These are phyloP conservation scores for Mantamonas sphyraenae DNA, from an alignment of 78 protist genomes.

Conservation along the genomic window DNA sequence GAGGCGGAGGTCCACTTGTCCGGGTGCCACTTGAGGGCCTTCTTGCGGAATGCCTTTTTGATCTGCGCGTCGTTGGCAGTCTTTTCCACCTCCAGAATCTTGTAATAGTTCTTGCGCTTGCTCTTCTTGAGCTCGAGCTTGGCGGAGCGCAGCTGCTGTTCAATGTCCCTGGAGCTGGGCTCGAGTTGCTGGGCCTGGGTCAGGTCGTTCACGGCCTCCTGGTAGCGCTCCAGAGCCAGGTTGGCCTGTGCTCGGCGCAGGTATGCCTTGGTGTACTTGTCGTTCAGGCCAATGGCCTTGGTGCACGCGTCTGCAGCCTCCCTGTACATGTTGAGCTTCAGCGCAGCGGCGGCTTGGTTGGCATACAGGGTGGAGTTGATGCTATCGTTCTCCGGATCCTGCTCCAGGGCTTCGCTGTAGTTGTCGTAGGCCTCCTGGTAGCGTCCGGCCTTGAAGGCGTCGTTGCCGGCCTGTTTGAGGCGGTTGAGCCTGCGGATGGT, in stretches of 20 bases:
- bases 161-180: conserved; percentile 21
- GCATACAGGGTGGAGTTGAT: conserved; percentile 33
- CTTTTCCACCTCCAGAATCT: conserved; percentile 45
- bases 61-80: conserved; percentile 50
- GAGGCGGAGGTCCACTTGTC: conserved; percentile 39
- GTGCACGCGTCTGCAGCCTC: conserved; percentile 46
- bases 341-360: conserved; percentile 59
- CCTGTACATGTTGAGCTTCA: conserved; percentile 33
- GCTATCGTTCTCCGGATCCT: conserved; percentile 49
- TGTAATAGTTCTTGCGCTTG: conserved; percentile 55
- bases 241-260: conserved; percentile 45
- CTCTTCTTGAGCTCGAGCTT: conserved; percentile 44
- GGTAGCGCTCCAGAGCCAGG: conserved; percentile 22
- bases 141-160: conserved; percentile 27
- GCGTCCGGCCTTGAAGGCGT: conserved; percentile 29
- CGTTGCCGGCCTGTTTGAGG: conserved; percentile 45
- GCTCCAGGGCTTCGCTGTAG: conserved; percentile 50
- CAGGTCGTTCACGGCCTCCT: conserved; percentile 59
- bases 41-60: conserved; percentile 56
- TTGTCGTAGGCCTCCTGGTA: conserved; percentile 38
- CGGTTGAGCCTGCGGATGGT: conserved; percentile 2
- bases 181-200: conserved; percentile 18
- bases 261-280: conserved; percentile 15
- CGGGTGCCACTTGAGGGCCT: conserved; percentile 68
- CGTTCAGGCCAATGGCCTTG: conserved; percentile 40